Base-by-base conservation (phyloP, 1,284 basidiomycete genomes). In the Cystobasidium slooffiae region DNA sequence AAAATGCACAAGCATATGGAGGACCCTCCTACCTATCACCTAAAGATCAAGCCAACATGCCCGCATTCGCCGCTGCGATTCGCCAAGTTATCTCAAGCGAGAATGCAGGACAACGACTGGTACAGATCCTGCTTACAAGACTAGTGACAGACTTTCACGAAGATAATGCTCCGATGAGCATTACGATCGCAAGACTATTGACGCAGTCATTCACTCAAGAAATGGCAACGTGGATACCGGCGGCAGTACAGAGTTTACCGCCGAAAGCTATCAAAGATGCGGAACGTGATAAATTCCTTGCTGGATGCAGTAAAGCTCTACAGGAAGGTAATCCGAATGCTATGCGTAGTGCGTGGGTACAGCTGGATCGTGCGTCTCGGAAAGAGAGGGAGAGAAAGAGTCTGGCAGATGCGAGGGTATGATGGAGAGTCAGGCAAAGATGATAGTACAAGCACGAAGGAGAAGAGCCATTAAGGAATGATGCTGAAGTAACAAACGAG, bases 81-180 rank as follows among this genome's bases (percentile, higher is more conserved):
- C 87, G 87, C 61, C 83, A 84, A 2, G 87, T 89, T 9, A 84
- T 97, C n/a, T 55, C 62, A 37, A 20, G 12, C 37, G 59, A 39
- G 22, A 53, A 58, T 31, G 59, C 55, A 12, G 70, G 70, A 9
- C 51, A 55, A n/a, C 61, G 52, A 10, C 22, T 73, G n/a, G 63
- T 73, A 12, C 44, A 56, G 22, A 87, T 89, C 76, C 81, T 96
- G 37, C 84, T 98, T 55, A 84, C 86, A 39, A 94, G 95, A 1
- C 85, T 97, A 18, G 88, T 94, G 3, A 88, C 89, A 41, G 89
- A 91, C 75, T 98, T 95, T 82, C 92, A 92, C 2, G 94, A 95
- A 79, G 95, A 98, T 76, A 87, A 89, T 1, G 86, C 90, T 39
- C 87, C 90, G 7, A 83, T 86, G 56, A 89, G 94, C 44, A 88